Conservation (phyloP, 495 filamentous ascomycete genomes). For the Penicillium salamii region DNA sequence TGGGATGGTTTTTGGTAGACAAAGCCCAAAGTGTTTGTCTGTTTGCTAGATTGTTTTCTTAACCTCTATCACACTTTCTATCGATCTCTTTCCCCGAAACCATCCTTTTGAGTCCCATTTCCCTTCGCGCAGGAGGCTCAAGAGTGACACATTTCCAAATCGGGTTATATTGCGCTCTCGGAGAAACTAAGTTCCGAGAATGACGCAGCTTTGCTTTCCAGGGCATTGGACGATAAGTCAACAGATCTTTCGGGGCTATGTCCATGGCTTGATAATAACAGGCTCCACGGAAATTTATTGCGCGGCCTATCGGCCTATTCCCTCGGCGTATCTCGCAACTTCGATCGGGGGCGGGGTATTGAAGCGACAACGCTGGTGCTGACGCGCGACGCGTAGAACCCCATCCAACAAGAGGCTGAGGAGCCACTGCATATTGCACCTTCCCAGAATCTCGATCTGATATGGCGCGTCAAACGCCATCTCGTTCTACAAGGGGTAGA, state of each 20-base stretch:
- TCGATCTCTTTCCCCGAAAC: too few species aligned
- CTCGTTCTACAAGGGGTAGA: constrained; percentile 15
- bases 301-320: too few species aligned
- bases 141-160: not conserved
- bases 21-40: too few species aligned
- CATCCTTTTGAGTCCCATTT: too few species aligned
- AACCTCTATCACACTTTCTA: too few species aligned
- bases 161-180: constrained; percentile 11
- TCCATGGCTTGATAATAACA: too few species aligned
- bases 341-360: not conserved
- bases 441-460: not conserved
- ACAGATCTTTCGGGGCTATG: not conserved
- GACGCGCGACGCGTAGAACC: constrained; percentile 6
- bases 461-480: constrained; percentile 25
- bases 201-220: constrained; percentile 7
- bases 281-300: too few species aligned
- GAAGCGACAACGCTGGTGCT: not conserved
- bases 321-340: not conserved
- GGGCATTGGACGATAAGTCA: not conserved
- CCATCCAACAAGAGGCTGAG: not conserved
- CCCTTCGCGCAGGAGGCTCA: too few species aligned
- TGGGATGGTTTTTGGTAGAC: too few species aligned
- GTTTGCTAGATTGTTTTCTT: too few species aligned
- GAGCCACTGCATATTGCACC: too few species aligned
- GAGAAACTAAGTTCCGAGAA: constrained; percentile 5